Evolutionary conservation across 306 rosid genomes (phyloP).

Genomic region (Hylodesmum podocarpum): DNA sequence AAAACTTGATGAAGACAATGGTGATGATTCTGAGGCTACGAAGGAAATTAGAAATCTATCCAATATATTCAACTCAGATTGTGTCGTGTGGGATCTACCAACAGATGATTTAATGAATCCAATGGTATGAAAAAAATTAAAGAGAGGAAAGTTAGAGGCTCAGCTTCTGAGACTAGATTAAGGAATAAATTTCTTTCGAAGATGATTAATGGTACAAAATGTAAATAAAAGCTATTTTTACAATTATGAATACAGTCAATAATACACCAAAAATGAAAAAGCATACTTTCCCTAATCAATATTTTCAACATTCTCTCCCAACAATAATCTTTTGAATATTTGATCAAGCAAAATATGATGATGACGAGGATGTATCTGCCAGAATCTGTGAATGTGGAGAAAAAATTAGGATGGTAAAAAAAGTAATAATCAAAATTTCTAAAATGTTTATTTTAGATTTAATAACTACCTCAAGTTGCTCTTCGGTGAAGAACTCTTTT

Average conservation of each 20-base stretch:
- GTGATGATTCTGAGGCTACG: slow-evolving; percentile 55
- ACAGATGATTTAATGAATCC: slow-evolving; percentile 81
- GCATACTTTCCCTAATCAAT: slow-evolving; percentile 36
- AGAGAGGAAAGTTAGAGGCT: slow-evolving; percentile 33
- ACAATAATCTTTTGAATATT: slow-evolving; percentile 42
- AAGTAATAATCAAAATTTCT: not conserved
- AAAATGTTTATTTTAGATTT: slow-evolving; percentile 7
- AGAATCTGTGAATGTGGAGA: slow-evolving; percentile 62
- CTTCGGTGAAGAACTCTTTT: slow-evolving; percentile 85
- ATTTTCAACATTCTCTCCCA: slow-evolving; percentile 40
- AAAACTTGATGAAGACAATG: slow-evolving; percentile 60
- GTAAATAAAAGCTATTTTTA: slow-evolving; percentile 68
- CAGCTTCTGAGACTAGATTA: slow-evolving; percentile 30
- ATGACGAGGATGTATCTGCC: slow-evolving; percentile 95
- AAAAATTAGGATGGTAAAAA: slow-evolving; percentile 12
- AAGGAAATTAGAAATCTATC: slow-evolving; percentile 68
- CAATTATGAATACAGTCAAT: slow-evolving; percentile 32
- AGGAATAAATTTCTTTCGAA: slow-evolving; percentile 45
- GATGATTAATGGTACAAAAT: slow-evolving; percentile 45
- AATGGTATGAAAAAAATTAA: slow-evolving; percentile 46
- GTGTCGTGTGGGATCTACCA: slow-evolving; percentile 85
- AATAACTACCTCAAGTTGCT: slow-evolving; percentile 85
- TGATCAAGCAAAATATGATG: slow-evolving; percentile 90
- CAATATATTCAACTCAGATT: slow-evolving; percentile 71
- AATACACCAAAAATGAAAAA: slow-evolving; percentile 34